Conservation (phyloP, 805 yeast species). For the Blastobotrys parvus region DNA sequence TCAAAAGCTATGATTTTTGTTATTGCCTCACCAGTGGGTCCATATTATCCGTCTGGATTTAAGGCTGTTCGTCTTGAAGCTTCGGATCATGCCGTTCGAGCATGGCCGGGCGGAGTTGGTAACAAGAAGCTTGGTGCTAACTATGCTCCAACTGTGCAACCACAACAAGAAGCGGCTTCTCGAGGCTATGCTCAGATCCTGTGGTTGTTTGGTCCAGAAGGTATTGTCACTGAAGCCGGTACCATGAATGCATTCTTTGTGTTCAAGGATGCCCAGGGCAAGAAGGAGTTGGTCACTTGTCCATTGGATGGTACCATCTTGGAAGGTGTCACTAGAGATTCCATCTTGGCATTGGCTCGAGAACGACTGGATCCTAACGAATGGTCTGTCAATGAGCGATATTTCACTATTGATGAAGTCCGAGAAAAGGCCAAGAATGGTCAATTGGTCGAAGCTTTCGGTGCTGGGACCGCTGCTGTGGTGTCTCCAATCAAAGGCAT, state of each 20-base stretch:
- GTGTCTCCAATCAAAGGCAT: constrained; percentile 89
- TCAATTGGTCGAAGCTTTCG: constrained; percentile 87
- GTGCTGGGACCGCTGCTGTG: constrained; percentile 96
- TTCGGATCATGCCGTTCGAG: constrained; percentile 91
- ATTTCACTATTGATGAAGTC: constrained; percentile 73
- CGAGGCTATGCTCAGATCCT: constrained; percentile 94
- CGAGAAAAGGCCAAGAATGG: constrained; percentile 70
- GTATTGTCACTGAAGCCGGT: constrained; percentile 88
- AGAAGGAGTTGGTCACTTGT: constrained; percentile 88
- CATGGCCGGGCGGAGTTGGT: constrained; percentile 99
- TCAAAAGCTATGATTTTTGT: constrained; percentile 73
- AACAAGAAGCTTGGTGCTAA: constrained; percentile 94
- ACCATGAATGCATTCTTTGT: constrained; percentile 94
- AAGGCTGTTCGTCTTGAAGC: constrained; percentile 93
- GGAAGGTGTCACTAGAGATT: constrained; percentile 94
- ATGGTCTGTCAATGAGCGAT: constrained; percentile 82
- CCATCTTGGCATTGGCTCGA: constrained; percentile 69
- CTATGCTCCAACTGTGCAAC: constrained; percentile 91
- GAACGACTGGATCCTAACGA: constrained; percentile 63
- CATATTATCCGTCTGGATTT: constrained; percentile 91
- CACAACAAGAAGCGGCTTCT: constrained; percentile 81
- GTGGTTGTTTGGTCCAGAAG: constrained; percentile 92
- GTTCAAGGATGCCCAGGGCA: constrained; percentile 69
- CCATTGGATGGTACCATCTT: constrained; percentile 96
- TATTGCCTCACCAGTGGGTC: constrained; percentile 94